A percentile compares a stretch with the other conserved stretches of the same genome.
Conservation (phyloP, 495 filamentous ascomycete genomes). For the Thermothielavioides terrestris region DNA sequence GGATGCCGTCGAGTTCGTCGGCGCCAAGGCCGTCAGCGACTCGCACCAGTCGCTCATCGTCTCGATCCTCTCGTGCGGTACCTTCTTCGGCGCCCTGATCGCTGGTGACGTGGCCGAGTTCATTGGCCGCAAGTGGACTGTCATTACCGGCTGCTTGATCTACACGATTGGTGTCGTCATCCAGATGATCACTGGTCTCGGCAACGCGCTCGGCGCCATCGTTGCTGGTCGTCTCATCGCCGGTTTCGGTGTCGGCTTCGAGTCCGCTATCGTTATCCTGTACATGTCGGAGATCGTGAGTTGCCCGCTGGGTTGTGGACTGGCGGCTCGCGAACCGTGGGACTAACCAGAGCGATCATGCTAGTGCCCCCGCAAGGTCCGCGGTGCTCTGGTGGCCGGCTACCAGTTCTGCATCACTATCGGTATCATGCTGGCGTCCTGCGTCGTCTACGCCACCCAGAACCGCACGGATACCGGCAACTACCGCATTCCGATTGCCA, state of each 20-base stretch:
- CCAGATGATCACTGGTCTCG: conserved; percentile 42
- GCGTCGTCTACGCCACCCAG: conserved; percentile 62
- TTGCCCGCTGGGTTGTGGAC: background rate
- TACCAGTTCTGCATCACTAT: conserved; percentile 77
- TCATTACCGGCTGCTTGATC: conserved; percentile 55
- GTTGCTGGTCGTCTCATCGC: conserved; percentile 63
- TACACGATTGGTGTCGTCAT: conserved; percentile 58
- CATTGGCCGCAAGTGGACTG: conserved; percentile 58
- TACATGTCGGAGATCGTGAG: conserved; percentile 63
- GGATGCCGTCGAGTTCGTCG: conserved; percentile 31
- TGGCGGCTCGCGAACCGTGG: too few species aligned
- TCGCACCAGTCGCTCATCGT: conserved; percentile 54
- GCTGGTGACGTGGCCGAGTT: conserved; percentile 62
- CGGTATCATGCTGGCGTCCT: conserved; percentile 63
- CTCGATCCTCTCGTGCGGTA: conserved; percentile 66
- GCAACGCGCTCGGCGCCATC: conserved; percentile 41
- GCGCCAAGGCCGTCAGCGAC: conserved; percentile 19
- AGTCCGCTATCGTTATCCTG: conserved; percentile 64
- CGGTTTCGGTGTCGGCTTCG: conserved; percentile 66
- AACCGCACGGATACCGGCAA: conserved; percentile 51
- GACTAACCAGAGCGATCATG: too few species aligned
- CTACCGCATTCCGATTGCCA: conserved; percentile 63
- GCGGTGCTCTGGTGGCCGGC: conserved; percentile 63
- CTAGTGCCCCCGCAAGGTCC: conserved; percentile 58
- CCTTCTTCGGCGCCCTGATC: conserved; percentile 66